These are phyloP conservation scores for Tephrocybe sp. DNA, from an alignment of 768 basidiomycete genomes.

Conservation along the genomic window DNA sequence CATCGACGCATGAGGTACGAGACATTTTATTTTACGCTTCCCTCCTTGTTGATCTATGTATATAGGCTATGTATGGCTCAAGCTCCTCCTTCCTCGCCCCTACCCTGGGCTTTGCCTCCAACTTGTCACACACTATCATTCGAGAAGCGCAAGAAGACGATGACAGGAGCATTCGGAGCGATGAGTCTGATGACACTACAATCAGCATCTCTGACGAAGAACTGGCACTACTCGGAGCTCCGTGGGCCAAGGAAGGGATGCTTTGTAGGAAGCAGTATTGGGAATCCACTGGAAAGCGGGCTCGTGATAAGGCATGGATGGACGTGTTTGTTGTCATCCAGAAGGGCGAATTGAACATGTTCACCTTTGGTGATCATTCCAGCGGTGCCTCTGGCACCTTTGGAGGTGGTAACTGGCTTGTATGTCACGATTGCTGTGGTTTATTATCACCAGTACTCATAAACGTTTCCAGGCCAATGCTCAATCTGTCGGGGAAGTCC, in stretches of 20 bases:
- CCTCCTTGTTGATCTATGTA: neutral
- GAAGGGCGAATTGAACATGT: conserved; percentile 94
- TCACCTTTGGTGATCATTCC: conserved; percentile 82
- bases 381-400: conserved; percentile 64
- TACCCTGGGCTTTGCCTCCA: conserved; percentile 94
- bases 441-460: neutral
- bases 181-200: conserved; percentile 63
- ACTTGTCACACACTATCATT: conserved; percentile 95
- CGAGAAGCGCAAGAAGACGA: conserved; percentile 93
- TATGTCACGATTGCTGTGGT: conserved; percentile 41
- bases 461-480: conserved; percentile 74
- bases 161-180: conserved; percentile 65
- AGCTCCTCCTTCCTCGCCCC: conserved; percentile 75
- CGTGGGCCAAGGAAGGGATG: conserved; percentile 99
- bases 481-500: conserved; percentile 75
- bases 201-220: conserved; percentile 95
- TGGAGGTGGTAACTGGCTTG: conserved; percentile 98
- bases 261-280: conserved; percentile 94
- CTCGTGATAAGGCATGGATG: conserved; percentile 89
- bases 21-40: neutral
- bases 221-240: conserved; percentile 90
- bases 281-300: conserved; percentile 80
- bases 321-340: conserved; percentile 97
- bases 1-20: conserved; percentile 80
- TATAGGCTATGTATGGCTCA: conserved; percentile 59